Conservation (phyloP, 305 asterid species). For the Solanum hybrid region DNA sequence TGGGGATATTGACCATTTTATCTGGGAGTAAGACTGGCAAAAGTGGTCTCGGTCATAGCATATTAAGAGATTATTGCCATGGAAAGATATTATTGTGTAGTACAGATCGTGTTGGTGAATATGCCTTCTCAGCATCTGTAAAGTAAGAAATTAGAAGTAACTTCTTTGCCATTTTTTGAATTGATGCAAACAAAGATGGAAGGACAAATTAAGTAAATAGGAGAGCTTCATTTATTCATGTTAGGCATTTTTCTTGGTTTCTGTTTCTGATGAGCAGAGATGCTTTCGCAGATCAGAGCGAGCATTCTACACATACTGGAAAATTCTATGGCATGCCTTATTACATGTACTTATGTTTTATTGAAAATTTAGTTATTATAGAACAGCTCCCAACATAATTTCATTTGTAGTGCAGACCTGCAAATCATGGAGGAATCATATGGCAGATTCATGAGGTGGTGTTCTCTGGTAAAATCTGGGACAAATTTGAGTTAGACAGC, state of each 20-base stretch:
- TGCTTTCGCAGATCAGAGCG: neutral
- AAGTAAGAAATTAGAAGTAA: neutral
- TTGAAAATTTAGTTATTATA: neutral
- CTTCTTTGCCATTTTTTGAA: neutral
- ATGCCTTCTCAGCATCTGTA: neutral
- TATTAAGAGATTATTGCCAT: neutral
- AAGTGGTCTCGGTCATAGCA: neutral
- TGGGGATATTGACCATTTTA: neutral
- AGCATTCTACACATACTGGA: neutral
- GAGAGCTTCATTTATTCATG: neutral
- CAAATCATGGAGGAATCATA: neutral
- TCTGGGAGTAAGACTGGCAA: neutral
- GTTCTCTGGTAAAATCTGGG: neutral
- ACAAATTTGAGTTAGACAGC: neutral
- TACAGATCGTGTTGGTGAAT: neutral
- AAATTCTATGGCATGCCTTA: neutral
- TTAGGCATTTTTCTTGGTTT: neutral
- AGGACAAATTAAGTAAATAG: neutral
- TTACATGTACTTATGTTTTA: neutral
- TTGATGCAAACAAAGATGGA: neutral
- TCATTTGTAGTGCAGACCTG: neutral
- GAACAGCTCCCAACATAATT: neutral
- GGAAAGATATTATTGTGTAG: neutral
- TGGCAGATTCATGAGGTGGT: neutral
- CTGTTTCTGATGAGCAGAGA: neutral